Evolutionary conservation across 805 yeast genomes (phyloP).

Genomic region (Kluyveromyces nonfermentans): DNA sequence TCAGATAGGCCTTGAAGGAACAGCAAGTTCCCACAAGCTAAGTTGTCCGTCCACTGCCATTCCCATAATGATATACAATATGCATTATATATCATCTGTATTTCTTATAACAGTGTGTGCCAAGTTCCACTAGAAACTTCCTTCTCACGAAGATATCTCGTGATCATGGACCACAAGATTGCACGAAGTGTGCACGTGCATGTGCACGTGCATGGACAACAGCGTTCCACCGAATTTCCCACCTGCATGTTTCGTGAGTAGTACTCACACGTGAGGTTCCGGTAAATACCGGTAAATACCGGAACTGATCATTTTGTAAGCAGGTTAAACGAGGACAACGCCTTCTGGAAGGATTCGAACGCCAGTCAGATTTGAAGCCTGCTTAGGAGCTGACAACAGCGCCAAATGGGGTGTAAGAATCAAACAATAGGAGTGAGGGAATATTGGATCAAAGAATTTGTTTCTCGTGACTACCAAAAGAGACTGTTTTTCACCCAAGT

Average conservation of each 20-base stretch:
- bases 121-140: conserved; percentile 7
- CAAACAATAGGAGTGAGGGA: background rate
- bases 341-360: conserved; percentile 8
- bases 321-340: conserved; percentile 8
- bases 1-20: conserved; percentile 24
- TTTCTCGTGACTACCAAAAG: too few relatives aligned
- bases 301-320: conserved; percentile 3
- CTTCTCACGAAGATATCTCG: conserved; percentile 4
- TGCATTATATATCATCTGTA: conserved; percentile 11
- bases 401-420: conserved; percentile 2
- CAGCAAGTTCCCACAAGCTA: conserved; percentile 13
- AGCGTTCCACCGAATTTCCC: conserved; percentile 33
- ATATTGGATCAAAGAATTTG: too few relatives aligned
- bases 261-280: background rate
- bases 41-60: conserved; percentile 26
- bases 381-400: conserved; percentile 4
- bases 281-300: too few relatives aligned
- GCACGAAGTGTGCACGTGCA: background rate
- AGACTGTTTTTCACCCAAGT: too few relatives aligned
- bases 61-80: conserved; percentile 15
- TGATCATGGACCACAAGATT: background rate
- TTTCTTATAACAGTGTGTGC: conserved; percentile 27
- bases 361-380: background rate
- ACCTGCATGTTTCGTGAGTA: conserved; percentile 16
- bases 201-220: conserved; percentile 7